Base-by-base conservation (phyloP, 345 rosid species). In the Murraya koenigii region DNA sequence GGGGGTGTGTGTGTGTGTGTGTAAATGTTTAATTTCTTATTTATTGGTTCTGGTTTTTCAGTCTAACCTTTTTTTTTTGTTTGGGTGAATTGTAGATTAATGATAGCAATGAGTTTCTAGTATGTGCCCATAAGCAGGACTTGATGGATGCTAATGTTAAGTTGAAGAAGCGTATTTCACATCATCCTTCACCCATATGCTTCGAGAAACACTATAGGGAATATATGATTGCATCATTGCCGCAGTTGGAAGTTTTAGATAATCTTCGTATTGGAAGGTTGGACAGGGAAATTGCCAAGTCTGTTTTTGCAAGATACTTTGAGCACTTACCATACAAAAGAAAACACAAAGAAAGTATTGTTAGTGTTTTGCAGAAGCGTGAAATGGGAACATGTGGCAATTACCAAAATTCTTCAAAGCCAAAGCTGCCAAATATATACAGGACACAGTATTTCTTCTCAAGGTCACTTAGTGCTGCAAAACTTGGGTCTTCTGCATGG, bases 171-270 rank as follows among this genome's bases (percentile, higher is more conserved):
- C 85, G 82, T 76, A 80, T 75, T 66, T 87, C 87, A 3, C 83
- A 80, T 71, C 90, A 87, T 75, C 86, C 89, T 63, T 84, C 90
- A 0, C 86, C 88, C 8, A 84, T 87, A 59, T 89, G 90, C 86
- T 89, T 81, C 32, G 88, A 87, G 82, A 89, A 84, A 75, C 89
- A 86, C 75, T 89, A 89, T 66, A 68, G 90, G 59, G 88, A 86
- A 66, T 87, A 77, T 63, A 76, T 87, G 82, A 63, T 89, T 68
- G 86, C 80, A 76, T 87, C 87, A 22, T 83, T 89, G 61, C 89
- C 89, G 52, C 79, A 19, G 64, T 76, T 89, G 77, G 70, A 82
- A 63, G 90, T 86, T 47, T 74, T 87, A 69, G 92, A 89, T 71
- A 87, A 87, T 81, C 71, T 79, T 47, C 75, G 81, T 2, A 83